Conservation (phyloP, 208 protist species). For the Tritrichomonas foetus region DNA sequence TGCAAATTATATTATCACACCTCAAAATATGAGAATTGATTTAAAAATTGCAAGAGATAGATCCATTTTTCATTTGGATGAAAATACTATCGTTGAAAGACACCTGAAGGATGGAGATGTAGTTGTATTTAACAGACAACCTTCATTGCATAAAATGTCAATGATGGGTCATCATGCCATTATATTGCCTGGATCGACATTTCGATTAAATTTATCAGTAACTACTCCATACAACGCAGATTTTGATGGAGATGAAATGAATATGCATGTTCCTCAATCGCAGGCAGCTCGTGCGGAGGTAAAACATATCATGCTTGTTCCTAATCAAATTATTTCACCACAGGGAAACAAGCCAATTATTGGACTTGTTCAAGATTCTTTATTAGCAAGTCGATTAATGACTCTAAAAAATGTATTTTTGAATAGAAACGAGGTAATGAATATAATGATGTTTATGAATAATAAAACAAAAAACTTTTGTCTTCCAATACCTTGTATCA, state of each 20-base stretch:
- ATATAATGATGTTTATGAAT: conserved; percentile 83
- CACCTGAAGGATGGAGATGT: conserved; percentile 95
- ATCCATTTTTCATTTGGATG: conserved; percentile 75
- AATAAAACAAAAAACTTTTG: conserved; percentile 73
- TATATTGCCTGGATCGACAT: conserved; percentile 95
- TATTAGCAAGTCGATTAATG: conserved; percentile 70
- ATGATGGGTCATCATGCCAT: conserved; percentile 95
- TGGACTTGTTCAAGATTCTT: conserved; percentile 97
- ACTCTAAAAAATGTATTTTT: conserved; percentile 48
- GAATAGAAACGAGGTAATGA: conserved; percentile 83
- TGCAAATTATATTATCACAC: conserved; percentile 70
- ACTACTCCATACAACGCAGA: conserved; percentile 99
- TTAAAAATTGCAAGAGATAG: conserved; percentile 70
- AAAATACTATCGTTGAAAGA: conserved; percentile 82
- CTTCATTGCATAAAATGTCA: conserved; percentile 99
- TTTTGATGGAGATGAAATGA: conserved; percentile 99
- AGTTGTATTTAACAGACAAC: conserved; percentile 99
- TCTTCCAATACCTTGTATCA: conserved; percentile 85
- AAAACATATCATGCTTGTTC: conserved; percentile 89
- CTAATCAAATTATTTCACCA: conserved; percentile 96
- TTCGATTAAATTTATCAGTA: conserved; percentile 95
- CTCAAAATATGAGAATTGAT: conserved; percentile 72
- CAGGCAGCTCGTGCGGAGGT: conserved; percentile 84
- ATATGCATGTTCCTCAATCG: conserved; percentile 97
- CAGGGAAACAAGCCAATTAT: conserved; percentile 96